Evolutionary conservation across 352 stramenopile species (phyloP).

Genomic region (Pseudoperonospora humuli): DNA sequence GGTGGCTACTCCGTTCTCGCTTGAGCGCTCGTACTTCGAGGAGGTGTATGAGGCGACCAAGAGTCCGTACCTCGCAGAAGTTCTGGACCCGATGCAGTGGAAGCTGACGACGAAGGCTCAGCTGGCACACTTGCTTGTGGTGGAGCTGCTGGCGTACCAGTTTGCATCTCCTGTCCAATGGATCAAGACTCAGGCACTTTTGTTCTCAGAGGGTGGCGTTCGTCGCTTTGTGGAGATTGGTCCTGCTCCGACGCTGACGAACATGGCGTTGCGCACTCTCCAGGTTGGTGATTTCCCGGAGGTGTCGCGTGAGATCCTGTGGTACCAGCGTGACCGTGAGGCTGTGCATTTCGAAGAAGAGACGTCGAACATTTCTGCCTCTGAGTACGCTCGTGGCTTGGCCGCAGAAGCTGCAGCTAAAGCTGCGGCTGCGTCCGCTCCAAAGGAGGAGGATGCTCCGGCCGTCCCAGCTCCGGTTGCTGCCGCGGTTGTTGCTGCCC

Average conservation of each 20-base stretch:
- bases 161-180: slow-evolving; percentile 86
- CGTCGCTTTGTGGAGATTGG: slow-evolving; percentile 80
- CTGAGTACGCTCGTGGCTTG: slow-evolving; percentile 44
- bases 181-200: slow-evolving; percentile 79
- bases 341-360: slow-evolving; percentile 72
- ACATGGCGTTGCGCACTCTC: slow-evolving; percentile 77
- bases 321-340: slow-evolving; percentile 80
- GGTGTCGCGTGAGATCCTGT: slow-evolving; percentile 59
- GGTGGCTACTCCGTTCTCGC: slow-evolving; percentile 69
- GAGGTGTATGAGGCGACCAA: slow-evolving; percentile 63
- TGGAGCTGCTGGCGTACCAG: slow-evolving; percentile 85
- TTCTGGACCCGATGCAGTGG: slow-evolving; percentile 68
- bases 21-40: slow-evolving; percentile 71
- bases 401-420: slow-evolving; percentile 23
- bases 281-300: slow-evolving; percentile 56
- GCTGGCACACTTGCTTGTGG: slow-evolving; percentile 64
- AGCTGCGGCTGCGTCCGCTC: slow-evolving; percentile 30
- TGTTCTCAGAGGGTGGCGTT: slow-evolving; percentile 60
- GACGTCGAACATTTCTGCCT: slow-evolving; percentile 51
- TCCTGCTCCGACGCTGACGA: slow-evolving; percentile 69
- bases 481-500: no score
- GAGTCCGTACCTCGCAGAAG: slow-evolving; percentile 57
- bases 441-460: slow-evolving; percentile 26
- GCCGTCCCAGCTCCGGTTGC: slow-evolving; percentile 19
- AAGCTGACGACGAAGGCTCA: slow-evolving; percentile 55